Evolutionary conservation across 2,329 filamentous ascomycete species (phyloP).

Genomic region (Aspergillus proliferans): DNA sequence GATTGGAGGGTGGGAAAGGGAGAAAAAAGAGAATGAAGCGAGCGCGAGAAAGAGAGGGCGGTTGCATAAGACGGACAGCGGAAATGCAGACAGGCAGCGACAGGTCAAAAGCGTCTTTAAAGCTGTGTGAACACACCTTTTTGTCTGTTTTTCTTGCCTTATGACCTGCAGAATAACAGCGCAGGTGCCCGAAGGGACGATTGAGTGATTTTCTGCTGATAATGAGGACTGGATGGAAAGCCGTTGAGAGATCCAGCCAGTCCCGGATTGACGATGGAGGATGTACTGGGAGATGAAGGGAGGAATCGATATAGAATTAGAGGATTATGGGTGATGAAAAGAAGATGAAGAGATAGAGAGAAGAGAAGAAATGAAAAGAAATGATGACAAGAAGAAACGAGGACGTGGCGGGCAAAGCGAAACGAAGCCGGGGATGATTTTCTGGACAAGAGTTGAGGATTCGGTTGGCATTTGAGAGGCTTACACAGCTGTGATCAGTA

Average conservation of each 20-base stretch:
- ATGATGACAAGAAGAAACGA: slow-evolving; percentile 27
- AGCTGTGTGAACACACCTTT: background rate
- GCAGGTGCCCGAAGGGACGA: background rate
- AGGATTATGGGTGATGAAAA: background rate
- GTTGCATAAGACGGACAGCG: slow-evolving; percentile 4
- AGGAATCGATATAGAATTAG: slow-evolving; percentile 1
- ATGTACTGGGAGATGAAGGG: background rate
- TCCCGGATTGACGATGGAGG: background rate
- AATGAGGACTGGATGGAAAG: no score
- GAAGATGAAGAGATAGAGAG: background rate
- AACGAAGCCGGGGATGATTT: background rate
- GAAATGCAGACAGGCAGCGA: background rate
- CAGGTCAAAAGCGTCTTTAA: background rate
- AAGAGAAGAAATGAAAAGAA: background rate
- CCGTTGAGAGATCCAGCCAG: no score
- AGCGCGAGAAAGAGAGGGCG: slow-evolving; percentile 1
- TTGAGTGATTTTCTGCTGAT: no score
- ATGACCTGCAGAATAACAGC: no score
- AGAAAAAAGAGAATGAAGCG: background rate
- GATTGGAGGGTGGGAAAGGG: background rate
- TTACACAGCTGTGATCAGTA: no score
- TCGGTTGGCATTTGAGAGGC: no score
- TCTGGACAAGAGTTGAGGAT: no score
- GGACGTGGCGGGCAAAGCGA: background rate
- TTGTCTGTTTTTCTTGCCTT: background rate